A percentile compares a stretch with the other conserved stretches of the same genome.
These are phyloP conservation scores for Lobulomyces angularis DNA, from an alignment of 192 early-diverging fungal species.

Conservation along the genomic window DNA sequence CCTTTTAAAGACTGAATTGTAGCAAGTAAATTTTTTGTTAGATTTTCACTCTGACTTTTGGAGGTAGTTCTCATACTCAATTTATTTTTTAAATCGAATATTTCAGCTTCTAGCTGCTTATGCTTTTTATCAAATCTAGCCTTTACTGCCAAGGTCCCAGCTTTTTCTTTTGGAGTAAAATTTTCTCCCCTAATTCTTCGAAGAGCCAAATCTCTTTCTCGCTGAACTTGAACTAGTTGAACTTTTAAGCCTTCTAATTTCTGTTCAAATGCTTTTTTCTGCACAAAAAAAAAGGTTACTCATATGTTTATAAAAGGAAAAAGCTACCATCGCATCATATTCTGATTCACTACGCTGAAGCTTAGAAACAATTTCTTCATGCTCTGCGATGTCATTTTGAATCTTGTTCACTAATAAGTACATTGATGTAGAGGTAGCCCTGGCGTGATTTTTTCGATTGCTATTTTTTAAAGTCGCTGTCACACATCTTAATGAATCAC, in stretches of 20 bases:
- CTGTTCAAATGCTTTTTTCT: conserved; percentile 50
- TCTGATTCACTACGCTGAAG: conserved; percentile 24
- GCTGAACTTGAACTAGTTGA: conserved; percentile 35
- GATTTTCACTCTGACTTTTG: conserved; percentile 10
- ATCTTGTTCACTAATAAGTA: conserved; percentile 30
- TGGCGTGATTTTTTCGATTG: too few species aligned
- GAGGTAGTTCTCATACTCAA: conserved; percentile 8
- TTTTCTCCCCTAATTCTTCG: conserved; percentile 26
- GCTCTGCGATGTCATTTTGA: conserved; percentile 34
- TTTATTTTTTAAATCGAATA: conserved; percentile 24
- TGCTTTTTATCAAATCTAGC: conserved; percentile 27
- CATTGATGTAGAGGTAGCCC: too few species aligned
- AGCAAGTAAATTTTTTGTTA: conserved; percentile 46
- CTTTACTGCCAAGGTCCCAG: conserved; percentile 15
- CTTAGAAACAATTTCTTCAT: conserved; percentile 26
- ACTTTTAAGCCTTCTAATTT: conserved; percentile 48
- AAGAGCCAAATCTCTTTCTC: conserved; percentile 53
- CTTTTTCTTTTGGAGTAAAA: conserved; percentile 14
- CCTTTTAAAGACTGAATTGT: conserved; percentile 60
- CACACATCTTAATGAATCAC: too few species aligned
- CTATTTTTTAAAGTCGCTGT: too few species aligned
- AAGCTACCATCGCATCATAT: conserved; percentile 33
- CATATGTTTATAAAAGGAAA: too few species aligned
- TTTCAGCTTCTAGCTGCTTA: conserved; percentile 26
- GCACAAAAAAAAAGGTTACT: too few species aligned